Conservation (phyloP, 345 rosid genomes). For the Lepidium africanum region DNA sequence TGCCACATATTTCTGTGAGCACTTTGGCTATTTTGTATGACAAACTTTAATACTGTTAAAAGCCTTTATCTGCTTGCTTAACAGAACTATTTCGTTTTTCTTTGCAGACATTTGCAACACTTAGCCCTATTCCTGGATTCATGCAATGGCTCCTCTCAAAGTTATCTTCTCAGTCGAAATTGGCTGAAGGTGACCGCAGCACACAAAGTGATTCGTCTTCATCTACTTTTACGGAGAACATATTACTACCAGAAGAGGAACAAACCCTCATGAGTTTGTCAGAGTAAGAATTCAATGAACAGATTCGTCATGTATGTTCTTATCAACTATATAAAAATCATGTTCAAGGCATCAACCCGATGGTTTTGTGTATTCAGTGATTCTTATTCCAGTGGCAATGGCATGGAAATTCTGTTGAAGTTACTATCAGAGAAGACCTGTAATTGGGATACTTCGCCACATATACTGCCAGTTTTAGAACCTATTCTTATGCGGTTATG, state of each 20-base stretch:
- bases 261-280: slow-evolving; percentile 50
- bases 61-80: neutral
- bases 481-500: slow-evolving; percentile 73
- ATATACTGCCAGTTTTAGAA: slow-evolving; percentile 45
- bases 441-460: slow-evolving; percentile 52
- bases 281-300: slow-evolving; percentile 28
- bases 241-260: slow-evolving; percentile 84
- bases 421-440: slow-evolving; percentile 37
- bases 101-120: slow-evolving; percentile 74
- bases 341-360: neutral
- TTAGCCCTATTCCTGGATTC: slow-evolving; percentile 90
- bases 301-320: neutral
- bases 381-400: slow-evolving; percentile 41
- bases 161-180: slow-evolving; percentile 66
- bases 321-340: neutral
- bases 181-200: slow-evolving; percentile 36
- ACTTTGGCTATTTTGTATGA: neutral
- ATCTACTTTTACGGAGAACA: slow-evolving; percentile 57
- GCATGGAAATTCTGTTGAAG: slow-evolving; percentile 64
- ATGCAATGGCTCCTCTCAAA: slow-evolving; percentile 85
- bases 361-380: slow-evolving; percentile 36
- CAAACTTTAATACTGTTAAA: neutral
- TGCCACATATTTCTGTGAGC: slow-evolving; percentile 86
- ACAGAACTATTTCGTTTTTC: neutral
- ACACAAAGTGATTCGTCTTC: slow-evolving; percentile 34